Conservation (phyloP, 208 protist species). For the Leishmania amazonensis region DNA sequence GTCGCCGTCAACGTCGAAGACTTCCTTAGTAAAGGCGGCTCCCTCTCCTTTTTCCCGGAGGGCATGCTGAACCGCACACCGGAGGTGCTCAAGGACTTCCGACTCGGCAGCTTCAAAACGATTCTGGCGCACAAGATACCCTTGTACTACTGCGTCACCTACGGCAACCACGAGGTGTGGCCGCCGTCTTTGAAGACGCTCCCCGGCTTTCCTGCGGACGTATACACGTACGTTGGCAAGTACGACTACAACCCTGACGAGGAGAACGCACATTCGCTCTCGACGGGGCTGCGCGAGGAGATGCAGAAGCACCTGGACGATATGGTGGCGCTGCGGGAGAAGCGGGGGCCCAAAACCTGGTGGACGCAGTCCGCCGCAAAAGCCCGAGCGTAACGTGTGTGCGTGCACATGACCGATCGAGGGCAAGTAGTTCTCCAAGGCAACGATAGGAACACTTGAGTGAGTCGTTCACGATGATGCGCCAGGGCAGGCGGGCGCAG, state of each 20-base stretch:
- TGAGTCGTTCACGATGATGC: background rate
- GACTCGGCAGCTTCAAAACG: constrained; percentile 80
- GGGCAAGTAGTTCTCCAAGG: background rate
- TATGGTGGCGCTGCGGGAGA: constrained; percentile 47
- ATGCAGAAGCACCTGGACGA: constrained; percentile 79
- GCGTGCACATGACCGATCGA: background rate
- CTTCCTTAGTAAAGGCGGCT: constrained; percentile 60
- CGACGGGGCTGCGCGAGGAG: constrained; percentile 50
- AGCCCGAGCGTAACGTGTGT: background rate
- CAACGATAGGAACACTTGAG: too few species aligned
- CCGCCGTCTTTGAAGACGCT: constrained; percentile 38
- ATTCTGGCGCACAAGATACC: constrained; percentile 63
- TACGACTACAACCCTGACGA: constrained; percentile 63
- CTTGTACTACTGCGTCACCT: constrained; percentile 80
- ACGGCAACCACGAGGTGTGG: constrained; percentile 87
- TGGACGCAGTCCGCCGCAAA: constrained; percentile 19
- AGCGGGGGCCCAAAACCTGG: constrained; percentile 48
- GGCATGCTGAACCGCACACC: constrained; percentile 83
- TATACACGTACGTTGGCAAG: constrained; percentile 81
- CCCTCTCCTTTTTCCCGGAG: constrained; percentile 86
- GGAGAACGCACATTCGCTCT: constrained; percentile 45
- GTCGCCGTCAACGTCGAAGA: constrained; percentile 61
- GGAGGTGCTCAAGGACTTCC: constrained; percentile 79
- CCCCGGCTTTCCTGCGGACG: constrained; percentile 76
- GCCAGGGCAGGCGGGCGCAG: background rate